phyloP scores from a whole-genome alignment of 1,284 basidiomycete species.

The Amylostereum areolatum region DNA sequence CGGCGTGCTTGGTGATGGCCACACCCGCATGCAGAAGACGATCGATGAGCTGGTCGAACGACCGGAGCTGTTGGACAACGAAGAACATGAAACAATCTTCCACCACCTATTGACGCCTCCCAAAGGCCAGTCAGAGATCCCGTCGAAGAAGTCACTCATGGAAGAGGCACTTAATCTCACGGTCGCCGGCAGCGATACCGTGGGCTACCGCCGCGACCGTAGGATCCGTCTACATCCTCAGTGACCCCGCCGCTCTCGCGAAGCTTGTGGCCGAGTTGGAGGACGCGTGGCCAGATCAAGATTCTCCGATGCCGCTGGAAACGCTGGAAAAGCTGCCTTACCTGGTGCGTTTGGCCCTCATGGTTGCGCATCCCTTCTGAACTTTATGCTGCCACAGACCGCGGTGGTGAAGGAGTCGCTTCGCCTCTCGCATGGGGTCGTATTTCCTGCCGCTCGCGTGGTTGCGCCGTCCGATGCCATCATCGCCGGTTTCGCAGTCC shows the following conservation, averaged over 20 bases:
- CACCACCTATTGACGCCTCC: slow-evolving; percentile 18
- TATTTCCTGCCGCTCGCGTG: slow-evolving; percentile 16
- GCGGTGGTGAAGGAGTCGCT: slow-evolving; percentile 32
- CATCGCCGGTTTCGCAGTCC: slow-evolving; percentile 14
- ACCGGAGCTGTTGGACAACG: slow-evolving; percentile 13
- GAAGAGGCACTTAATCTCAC: slow-evolving; percentile 25
- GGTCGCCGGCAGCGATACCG: slow-evolving; percentile 27
- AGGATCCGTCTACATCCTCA: slow-evolving; percentile 16
- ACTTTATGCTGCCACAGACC: slow-evolving; percentile 14
- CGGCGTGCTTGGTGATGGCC: too few relatives aligned
- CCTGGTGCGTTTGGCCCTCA: slow-evolving; percentile 14
- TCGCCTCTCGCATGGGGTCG: slow-evolving; percentile 13
- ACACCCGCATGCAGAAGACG: too few relatives aligned
- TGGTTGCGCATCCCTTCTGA: background rate
- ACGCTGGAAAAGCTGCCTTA: slow-evolving; percentile 27
- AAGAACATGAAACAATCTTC: slow-evolving; percentile 23
- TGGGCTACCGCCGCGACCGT: slow-evolving; percentile 16
- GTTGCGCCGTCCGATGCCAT: slow-evolving; percentile 12
- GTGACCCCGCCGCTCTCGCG: slow-evolving; percentile 6
- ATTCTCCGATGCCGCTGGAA: slow-evolving; percentile 13
- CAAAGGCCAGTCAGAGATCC: slow-evolving; percentile 5
- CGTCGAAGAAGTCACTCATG: slow-evolving; percentile 12
- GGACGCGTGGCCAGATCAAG: slow-evolving; percentile 22
- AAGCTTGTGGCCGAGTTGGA: slow-evolving; percentile 19
- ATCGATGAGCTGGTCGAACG: slow-evolving; percentile 27